Evolutionary conservation across 2,329 filamentous ascomycete species (phyloP), one percentile per base, ranked within the genome.

Genomic region (Monosporascus sp.): DNA sequence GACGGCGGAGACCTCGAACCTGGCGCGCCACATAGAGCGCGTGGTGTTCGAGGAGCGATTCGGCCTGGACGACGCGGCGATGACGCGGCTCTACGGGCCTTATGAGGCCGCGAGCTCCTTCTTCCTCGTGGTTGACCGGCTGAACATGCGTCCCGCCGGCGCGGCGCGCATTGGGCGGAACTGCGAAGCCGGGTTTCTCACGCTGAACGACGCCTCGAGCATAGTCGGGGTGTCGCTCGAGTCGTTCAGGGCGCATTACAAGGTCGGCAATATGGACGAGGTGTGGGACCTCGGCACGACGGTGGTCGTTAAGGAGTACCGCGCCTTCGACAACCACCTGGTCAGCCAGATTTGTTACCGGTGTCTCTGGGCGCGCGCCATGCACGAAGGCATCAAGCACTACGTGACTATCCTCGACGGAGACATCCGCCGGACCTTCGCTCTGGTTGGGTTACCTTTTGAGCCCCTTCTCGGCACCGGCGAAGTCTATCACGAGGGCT

Each of bases 21-120:
- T 57, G 17, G 55, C 46, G n/a, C 50, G 55, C 14, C 55, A 57
- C 35, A 20, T 57, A n/a, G 55, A 57, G 45, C 52, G 55, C 26
- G 43, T 46, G 24, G 55, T 57, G 2, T 57, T 57, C 40, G 50
- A 55, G 44, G 51, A 55, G 38, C 22, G 45, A 15, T 57, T 57
- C 41, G 52, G 47, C 31, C 50, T 51, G 31, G 51, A 49, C 31
- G 55, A 55, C 20, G 55, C 50, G n/a, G 35, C 41, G 17, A 57
- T 57, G 55, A 26, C 18, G 5, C 20, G 48, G 7, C 49, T 57
- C 7, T 57, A 57, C 40, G 50, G 53, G 6, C 28, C 35, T 1
- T 50, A 55, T 48, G 55, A 57, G 40, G 43, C 35, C 20, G 44
- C 44, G 20, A 57, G 55, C 48, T 44, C 37, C 7, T 57, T 57